Base-by-base conservation (phyloP, 2,329 filamentous ascomycete species). In the Colletotrichum scovillei region DNA sequence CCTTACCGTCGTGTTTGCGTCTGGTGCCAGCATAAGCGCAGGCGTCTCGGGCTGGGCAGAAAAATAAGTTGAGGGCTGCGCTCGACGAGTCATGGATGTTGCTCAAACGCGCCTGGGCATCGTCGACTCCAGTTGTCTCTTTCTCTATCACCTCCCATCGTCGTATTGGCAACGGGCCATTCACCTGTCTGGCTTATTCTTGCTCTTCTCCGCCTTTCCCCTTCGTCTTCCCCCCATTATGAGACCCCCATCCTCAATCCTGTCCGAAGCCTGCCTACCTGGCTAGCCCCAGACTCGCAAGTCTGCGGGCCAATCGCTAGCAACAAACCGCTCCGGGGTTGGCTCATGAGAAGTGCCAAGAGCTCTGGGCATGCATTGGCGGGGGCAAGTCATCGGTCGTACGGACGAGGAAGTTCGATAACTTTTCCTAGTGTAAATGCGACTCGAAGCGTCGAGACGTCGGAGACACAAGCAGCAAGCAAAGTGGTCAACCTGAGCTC, bases 71-170 rank as follows among this genome's bases (percentile, higher is more conserved):
- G 32, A 58, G 46, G 28, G 7, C 19, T 66, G 46, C 38, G 52
- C 59, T 58, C 22, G 56, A 46, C 70, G 59, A 73, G 70, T 70
- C 66, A 73, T 73, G 60, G 52, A 55, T 56, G 4, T 56, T 28
- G 42, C 26, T 56, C 55, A 46, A 67, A 49, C 19, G 35, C 26
- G 49, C 53, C 63, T 64, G 49, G 49, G 49, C 49, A 22, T 52
- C 11, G 24, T 52, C 26, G 42, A 52, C 38, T 22, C 58, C 14
- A 28, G 32, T 63, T 52, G 42, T 16, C 24, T 42, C 38, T 26
- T 60, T 24, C 22, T 19, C 57, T 5, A 38, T 38, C 12, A 38
- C 14, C 22, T 49, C 24, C 14, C 32, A 42, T 42, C 32, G 38
- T 63, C 22, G 59, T 22, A 22, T 38, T 63, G 46, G 28, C 30